These are phyloP conservation scores for Trichophyton simii DNA, from an alignment of 2,329 filamentous ascomycete genomes.

Conservation along the genomic window DNA sequence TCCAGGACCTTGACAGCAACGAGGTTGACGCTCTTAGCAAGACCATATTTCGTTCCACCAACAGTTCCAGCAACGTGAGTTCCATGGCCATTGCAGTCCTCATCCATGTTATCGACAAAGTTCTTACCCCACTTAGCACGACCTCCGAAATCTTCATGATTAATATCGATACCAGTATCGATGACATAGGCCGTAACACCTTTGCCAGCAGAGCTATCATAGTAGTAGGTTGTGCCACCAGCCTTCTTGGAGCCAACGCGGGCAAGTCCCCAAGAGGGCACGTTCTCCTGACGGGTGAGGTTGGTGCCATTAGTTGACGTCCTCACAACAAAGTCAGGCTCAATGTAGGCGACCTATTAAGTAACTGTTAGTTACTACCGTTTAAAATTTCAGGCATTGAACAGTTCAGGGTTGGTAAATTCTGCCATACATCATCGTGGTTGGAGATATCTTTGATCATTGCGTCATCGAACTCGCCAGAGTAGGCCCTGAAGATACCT, in stretches of 20 bases:
- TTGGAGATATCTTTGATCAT: slow-evolving; percentile 8
- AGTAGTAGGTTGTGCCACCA: slow-evolving; percentile 22
- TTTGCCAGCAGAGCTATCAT: slow-evolving; percentile 25
- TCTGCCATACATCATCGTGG: slow-evolving; percentile 4
- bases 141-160: slow-evolving; percentile 26
- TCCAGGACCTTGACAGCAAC: slow-evolving; percentile 40
- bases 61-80: slow-evolving; percentile 30
- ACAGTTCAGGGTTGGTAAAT: not conserved
- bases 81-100: slow-evolving; percentile 25
- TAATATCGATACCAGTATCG: slow-evolving; percentile 28
- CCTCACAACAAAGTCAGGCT: slow-evolving; percentile 10
- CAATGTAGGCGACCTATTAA: slow-evolving; percentile 13
- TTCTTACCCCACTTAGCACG: slow-evolving; percentile 27
- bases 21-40: slow-evolving; percentile 28
- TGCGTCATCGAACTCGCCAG: slow-evolving; percentile 7
- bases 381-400: slow-evolving; percentile 15
- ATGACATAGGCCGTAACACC: slow-evolving; percentile 28
- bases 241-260: slow-evolving; percentile 21
- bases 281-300: slow-evolving; percentile 15
- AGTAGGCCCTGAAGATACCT: slow-evolving; percentile 3
- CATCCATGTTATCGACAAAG: slow-evolving; percentile 14
- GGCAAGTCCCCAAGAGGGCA: slow-evolving; percentile 26
- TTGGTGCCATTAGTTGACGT: not conserved
- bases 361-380: not conserved
- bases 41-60: slow-evolving; percentile 23